Percentiles rank a stretch among this genome's conserved stretches.
These are phyloP conservation scores for Russula dissimulans DNA, from an alignment of 768 basidiomycete genomes.

Conservation along the genomic window DNA sequence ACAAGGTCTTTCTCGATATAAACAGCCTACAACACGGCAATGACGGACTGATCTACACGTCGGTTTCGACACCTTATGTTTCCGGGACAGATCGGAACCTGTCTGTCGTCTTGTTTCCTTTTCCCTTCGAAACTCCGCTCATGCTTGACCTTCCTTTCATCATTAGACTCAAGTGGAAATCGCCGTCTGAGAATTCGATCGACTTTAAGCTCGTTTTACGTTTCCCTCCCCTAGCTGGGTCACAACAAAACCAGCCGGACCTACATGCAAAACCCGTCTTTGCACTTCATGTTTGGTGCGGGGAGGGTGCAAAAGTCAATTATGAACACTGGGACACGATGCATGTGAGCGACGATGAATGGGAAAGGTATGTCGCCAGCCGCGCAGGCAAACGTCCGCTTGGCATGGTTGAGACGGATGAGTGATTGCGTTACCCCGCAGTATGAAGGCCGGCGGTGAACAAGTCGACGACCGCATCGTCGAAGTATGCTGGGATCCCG, in stretches of 20 bases:
- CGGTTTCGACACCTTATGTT: constrained; percentile 72
- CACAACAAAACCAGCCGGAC: constrained; percentile 59
- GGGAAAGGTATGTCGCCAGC: constrained; percentile 69
- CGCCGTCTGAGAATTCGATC: constrained; percentile 93
- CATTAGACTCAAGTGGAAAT: constrained; percentile 93
- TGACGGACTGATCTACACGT: constrained; percentile 96
- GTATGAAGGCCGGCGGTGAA: constrained; percentile 75
- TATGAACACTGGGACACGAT: constrained; percentile 85
- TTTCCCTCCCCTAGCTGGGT: constrained; percentile 59
- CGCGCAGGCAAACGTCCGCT: background rate
- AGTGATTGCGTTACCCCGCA: constrained; percentile 26
- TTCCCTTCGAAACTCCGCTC: background rate
- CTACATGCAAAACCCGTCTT: constrained; percentile 81
- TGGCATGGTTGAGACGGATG: background rate
- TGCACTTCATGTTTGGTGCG: constrained; percentile 73
- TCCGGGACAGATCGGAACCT: constrained; percentile 80
- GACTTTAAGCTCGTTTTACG: constrained; percentile 96
- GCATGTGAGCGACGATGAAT: constrained; percentile 81
- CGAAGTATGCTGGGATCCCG: constrained; percentile 84
- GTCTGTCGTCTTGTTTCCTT: constrained; percentile 32
- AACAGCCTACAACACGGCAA: constrained; percentile 83
- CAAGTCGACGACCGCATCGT: constrained; percentile 92
- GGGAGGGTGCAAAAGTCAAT: constrained; percentile 43
- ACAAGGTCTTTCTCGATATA: constrained; percentile 82
- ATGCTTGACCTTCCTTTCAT: background rate